Conservation (phyloP, 164 flowering plant species). For the Magnolia officinalis region DNA sequence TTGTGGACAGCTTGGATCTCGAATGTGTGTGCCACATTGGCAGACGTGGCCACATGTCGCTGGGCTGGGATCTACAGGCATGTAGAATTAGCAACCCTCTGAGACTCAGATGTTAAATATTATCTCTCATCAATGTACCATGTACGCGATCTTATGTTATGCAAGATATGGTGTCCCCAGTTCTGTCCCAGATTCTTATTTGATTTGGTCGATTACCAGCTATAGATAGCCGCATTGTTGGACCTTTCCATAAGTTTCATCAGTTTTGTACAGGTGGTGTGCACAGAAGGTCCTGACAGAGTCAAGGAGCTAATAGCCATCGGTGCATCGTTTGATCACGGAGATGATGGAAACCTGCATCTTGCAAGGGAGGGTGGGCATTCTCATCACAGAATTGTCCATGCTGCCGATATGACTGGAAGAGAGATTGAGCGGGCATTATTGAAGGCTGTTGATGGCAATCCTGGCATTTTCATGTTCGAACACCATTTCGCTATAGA, state of each 20-base stretch:
- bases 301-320: constrained; percentile 85
- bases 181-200: neutral
- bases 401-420: constrained; percentile 99
- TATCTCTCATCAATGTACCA: no score
- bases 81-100: neutral
- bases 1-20: neutral
- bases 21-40: no score
- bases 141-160: no score
- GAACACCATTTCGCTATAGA: constrained; percentile 94
- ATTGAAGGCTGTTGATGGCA: constrained; percentile 66
- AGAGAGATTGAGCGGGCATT: constrained; percentile 93
- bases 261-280: constrained; percentile 69
- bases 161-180: no score
- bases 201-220: neutral
- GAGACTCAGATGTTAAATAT: neutral
- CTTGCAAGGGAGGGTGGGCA: constrained; percentile 97
- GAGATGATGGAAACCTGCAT: constrained; percentile 96
- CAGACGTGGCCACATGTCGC: no score
- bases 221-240: constrained; percentile 5
- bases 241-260: constrained; percentile 7
- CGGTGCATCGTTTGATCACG: constrained; percentile 98
- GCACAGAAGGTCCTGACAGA: constrained; percentile 97
- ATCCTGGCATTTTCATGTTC: constrained; percentile 74
- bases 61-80: no score
- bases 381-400: constrained; percentile 91